phyloP scores from a whole-genome alignment of 176 grass and related monocot species.

The Luzula sylvatica region DNA sequence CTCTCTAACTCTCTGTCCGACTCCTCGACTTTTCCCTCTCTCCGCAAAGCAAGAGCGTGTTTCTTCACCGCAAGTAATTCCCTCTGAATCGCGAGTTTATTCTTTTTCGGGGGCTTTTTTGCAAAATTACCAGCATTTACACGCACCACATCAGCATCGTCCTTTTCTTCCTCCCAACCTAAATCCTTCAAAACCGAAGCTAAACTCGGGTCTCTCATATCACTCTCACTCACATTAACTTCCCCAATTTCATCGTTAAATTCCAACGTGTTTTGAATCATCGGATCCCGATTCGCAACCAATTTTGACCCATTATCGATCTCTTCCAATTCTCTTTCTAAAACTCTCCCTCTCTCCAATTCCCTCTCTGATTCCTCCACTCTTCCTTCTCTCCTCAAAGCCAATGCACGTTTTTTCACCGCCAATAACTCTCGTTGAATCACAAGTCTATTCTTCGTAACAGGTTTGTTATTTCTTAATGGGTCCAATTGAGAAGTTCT shows the following conservation, averaged over 20 bases:
- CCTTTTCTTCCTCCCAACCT: too few relatives aligned
- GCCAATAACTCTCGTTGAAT: slow-evolving; percentile 86
- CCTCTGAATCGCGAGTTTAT: slow-evolving; percentile 78
- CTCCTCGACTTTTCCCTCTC: slow-evolving; percentile 70
- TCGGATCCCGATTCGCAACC: slow-evolving; percentile 21
- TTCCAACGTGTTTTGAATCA: slow-evolving; percentile 31
- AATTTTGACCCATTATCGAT: slow-evolving; percentile 44
- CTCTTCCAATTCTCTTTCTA: slow-evolving; percentile 89
- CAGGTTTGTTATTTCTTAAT: slow-evolving; percentile 16
- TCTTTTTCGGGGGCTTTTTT: slow-evolving; percentile 37
- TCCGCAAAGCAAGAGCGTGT: slow-evolving; percentile 74
- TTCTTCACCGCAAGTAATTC: slow-evolving; percentile 88
- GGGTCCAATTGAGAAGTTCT: slow-evolving; percentile 11
- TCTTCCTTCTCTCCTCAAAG: slow-evolving; percentile 80
- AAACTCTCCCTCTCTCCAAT: slow-evolving; percentile 58
- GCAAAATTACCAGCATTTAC: too few relatives aligned
- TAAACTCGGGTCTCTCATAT: slow-evolving; percentile 7
- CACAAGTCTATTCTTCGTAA: slow-evolving; percentile 60
- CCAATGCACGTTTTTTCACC: slow-evolving; percentile 83
- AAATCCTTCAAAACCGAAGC: slow-evolving; percentile 7
- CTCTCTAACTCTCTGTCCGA: slow-evolving; percentile 75
- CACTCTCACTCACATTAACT: slow-evolving; percentile 17
- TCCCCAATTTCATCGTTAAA: slow-evolving; percentile 44
- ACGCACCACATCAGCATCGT: too few relatives aligned
- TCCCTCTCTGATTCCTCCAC: slow-evolving; percentile 72